Evolutionary conservation across 331 rosid genomes (phyloP).

Genomic region (Quercus phellos): DNA sequence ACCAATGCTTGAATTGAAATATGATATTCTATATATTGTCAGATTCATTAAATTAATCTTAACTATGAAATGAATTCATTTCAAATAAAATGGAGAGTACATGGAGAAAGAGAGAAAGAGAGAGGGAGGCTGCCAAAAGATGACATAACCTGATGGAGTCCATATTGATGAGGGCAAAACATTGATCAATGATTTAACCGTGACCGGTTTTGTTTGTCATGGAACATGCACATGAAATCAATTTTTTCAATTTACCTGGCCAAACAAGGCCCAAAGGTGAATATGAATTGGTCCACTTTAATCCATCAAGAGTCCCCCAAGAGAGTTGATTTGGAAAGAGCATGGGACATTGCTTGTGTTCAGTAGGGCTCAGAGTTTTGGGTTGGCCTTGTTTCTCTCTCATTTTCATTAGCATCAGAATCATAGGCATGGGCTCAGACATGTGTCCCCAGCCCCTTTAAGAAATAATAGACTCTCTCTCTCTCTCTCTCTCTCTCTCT

Average conservation of each 20-base stretch:
- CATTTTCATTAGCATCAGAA: conserved; percentile 40
- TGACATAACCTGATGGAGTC: conserved; percentile 32
- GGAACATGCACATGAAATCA: conserved; percentile 51
- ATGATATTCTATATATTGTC: no score
- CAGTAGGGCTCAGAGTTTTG: conserved; percentile 11
- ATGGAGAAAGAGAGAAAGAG: conserved; percentile 24
- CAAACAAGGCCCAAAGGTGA: conserved; percentile 10
- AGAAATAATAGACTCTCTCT: conserved; percentile 57
- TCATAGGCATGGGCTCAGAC: conserved; percentile 58
- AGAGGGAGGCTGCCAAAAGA: conserved; percentile 24
- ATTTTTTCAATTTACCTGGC: conserved; percentile 28
- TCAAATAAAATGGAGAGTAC: no score
- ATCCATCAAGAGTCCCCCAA: neutral
- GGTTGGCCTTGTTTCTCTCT: conserved; percentile 13
- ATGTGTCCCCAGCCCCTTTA: conserved; percentile 49
- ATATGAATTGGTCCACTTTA: conserved; percentile 12
- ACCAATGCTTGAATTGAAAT: no score
- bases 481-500: conserved; percentile 28
- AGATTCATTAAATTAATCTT: no score
- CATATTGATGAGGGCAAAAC: conserved; percentile 59
- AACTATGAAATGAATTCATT: no score
- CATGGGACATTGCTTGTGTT: conserved; percentile 13
- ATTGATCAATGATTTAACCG: conserved; percentile 39
- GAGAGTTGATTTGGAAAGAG: neutral
- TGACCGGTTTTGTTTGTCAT: conserved; percentile 54